Conservation (phyloP, 75 land plant species). For the Selaginella moellendorffii region DNA sequence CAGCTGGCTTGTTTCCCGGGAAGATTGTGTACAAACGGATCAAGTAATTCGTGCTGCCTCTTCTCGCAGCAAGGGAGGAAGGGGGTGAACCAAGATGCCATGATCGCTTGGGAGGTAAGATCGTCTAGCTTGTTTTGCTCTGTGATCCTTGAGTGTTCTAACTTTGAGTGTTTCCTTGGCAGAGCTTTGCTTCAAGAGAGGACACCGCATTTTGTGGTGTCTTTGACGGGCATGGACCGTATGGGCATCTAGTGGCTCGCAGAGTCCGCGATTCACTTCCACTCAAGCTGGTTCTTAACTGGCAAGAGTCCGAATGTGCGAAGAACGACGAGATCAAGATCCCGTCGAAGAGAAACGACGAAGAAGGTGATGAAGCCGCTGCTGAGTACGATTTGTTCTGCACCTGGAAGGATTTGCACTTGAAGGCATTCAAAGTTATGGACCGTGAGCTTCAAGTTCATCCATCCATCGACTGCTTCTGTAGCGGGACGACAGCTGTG, state of each 20-base stretch:
- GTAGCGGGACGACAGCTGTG: slow-evolving; percentile 95
- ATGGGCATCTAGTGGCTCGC: slow-evolving; percentile 56
- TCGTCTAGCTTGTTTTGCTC: neutral
- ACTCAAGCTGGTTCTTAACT: slow-evolving; percentile 33
- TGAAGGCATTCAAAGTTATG: slow-evolving; percentile 72
- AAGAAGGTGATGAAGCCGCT: slow-evolving; percentile 10
- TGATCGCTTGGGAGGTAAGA: slow-evolving; percentile 69
- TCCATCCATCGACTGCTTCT: slow-evolving; percentile 77
- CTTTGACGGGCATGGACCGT: slow-evolving; percentile 78
- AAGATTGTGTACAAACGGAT: slow-evolving; percentile 34
- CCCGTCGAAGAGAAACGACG: slow-evolving; percentile 9
- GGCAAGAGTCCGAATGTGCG: slow-evolving; percentile 18
- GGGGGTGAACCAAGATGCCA: slow-evolving; percentile 72
- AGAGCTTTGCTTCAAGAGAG: slow-evolving; percentile 47
- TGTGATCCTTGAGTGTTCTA: no score
- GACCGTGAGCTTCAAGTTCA: slow-evolving; percentile 73
- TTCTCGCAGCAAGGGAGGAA: slow-evolving; percentile 67
- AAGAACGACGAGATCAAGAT: slow-evolving; percentile 14
- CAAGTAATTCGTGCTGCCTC: slow-evolving; percentile 34
- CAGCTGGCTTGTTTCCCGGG: slow-evolving; percentile 1
- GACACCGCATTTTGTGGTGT: slow-evolving; percentile 64
- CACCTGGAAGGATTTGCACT: slow-evolving; percentile 42
- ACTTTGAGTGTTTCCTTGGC: slow-evolving; percentile 8
- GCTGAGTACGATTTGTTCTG: slow-evolving; percentile 15
- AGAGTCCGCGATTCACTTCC: slow-evolving; percentile 61